Evolutionary conservation across 352 stramenopile species (phyloP), one percentile per base, ranked within the genome.

Genomic region (Phytopythium delawarense): DNA sequence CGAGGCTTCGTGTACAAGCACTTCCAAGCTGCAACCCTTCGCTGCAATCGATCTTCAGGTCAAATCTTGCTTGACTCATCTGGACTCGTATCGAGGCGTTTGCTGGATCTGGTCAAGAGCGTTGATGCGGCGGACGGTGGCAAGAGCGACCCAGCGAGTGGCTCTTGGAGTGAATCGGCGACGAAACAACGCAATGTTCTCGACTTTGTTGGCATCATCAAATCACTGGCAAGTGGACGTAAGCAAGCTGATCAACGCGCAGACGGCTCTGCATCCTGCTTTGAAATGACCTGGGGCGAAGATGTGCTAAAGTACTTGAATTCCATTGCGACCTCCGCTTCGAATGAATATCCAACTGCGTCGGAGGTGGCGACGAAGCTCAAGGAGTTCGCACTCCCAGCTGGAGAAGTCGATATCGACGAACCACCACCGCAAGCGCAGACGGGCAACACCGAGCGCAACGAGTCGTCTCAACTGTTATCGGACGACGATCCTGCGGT

Each of bases 1-100:
- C 52, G 45, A 20, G 60, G 66, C 32, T 57, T 68, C 44, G 60
- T 71, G 21, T 65, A 63, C 55, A 53, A 65, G 21, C 25, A 61
- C 15, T 15, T 59, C 8, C 40, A n/a, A 2, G 28, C 49, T 20
- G 55, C 52, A 35, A 70, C 42, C 7, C 20, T 67, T 5, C 64
- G 60, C 13, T 16, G 23, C 13, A 9, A 16, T 9, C 21, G 16
- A 9, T 51, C 23, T 3, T 35, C 46, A 12, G 46, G 23, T 11
- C 12, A 21, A 11, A 5, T 53, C 13, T 5, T 28, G 0, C 46
- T 53, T 13, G 46, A 53, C 13, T 53, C 46, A 12, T 34, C 23
- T 4, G 23, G 46, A 12, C 23, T 53, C 2, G 46, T 53, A 2
- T 35, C 46, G 5, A 53, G 12, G 0, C 46, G 13, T n/a, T n/a